Base-by-base conservation (phyloP, 345 rosid genomes). In the Erucastrum elatum region DNA sequence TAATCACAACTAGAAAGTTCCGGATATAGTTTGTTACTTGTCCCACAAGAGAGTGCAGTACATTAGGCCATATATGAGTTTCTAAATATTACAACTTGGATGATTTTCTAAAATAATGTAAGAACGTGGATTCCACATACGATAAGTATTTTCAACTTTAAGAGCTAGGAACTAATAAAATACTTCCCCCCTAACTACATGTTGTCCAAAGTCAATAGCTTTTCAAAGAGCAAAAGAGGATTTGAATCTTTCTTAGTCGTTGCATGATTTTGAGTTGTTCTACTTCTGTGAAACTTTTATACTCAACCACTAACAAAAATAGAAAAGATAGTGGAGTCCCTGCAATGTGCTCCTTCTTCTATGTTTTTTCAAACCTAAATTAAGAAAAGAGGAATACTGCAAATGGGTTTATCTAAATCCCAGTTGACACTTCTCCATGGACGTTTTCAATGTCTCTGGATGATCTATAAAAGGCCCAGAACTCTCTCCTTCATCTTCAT, bases 401-500 rank as follows among this genome's bases (percentile, higher is more conserved):
- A 75, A 68, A 68, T 75, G 35, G 75, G 58, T 33, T 63, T 75
- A 63, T 63, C 51, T 56, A 63, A 64, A 74, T 68, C 55, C 1
- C 41, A 62, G 15, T 27, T 75, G 81, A 70, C 66, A 78, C 67
- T 33, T 64, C 75, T 79, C 37, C 33, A 30, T 17, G 12, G 75
- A 75, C 31, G 17, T 64, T 67, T 84, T 86, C 85, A 78, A 71
- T 64, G 66, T 56, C 51, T 1, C 10, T 10, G 41, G 13, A 25
- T 12, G 39, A 16, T 58, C 78, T 66, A 87, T 87, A 87, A 83
- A 81, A 39, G 6, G 72, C 65, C 0, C 0, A 30, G 5, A 30
- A 30, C 4, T 33, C 41, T 17, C 25, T 46, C 75, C 51, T 49
- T 53, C 9, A 59, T 75, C 25, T 75, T 34, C 61, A 68, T 34